Conservation (phyloP, 257 asterid species). For the Jacaranda copaia region DNA sequence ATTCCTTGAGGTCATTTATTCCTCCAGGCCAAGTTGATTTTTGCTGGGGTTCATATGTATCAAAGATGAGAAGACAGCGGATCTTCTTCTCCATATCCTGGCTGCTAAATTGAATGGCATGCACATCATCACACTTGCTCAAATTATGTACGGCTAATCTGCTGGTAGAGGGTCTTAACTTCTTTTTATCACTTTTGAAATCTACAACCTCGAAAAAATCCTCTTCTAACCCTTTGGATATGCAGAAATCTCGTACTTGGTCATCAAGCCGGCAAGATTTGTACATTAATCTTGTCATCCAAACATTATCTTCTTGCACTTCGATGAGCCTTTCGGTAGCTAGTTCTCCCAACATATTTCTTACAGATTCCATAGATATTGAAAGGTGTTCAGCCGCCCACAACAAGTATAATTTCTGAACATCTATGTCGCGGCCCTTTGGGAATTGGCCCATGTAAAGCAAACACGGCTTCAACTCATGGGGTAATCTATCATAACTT, state of each 20-base stretch:
- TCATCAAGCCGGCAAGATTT: conserved; percentile 28
- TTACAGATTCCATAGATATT: not conserved
- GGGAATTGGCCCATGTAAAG: conserved; percentile 45
- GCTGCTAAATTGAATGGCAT: not conserved
- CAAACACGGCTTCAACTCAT: conserved; percentile 38
- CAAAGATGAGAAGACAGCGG: conserved; percentile 29
- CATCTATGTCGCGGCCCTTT: conserved; percentile 11
- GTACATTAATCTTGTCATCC: not conserved
- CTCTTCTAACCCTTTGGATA: not conserved
- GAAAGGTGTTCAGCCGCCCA: conserved; percentile 43
- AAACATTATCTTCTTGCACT: not conserved
- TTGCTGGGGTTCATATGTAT: not conserved
- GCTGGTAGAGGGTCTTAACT: not conserved
- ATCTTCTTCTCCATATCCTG: not conserved
- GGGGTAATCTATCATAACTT: conserved; percentile 31
- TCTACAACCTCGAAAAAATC: not conserved
- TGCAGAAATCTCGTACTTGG: conserved; percentile 20
- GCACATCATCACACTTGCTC: not conserved
- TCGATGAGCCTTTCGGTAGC: not conserved
- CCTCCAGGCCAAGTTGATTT: not conserved
- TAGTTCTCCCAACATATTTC: conserved; percentile 25
- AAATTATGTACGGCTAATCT: conserved; percentile 18
- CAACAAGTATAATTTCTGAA: conserved; percentile 25
- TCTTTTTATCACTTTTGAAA: not conserved
- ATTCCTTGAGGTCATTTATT: not conserved